Base-by-base conservation (phyloP, 2,329 filamentous ascomycete genomes). In the Trichoderma sp. region DNA sequence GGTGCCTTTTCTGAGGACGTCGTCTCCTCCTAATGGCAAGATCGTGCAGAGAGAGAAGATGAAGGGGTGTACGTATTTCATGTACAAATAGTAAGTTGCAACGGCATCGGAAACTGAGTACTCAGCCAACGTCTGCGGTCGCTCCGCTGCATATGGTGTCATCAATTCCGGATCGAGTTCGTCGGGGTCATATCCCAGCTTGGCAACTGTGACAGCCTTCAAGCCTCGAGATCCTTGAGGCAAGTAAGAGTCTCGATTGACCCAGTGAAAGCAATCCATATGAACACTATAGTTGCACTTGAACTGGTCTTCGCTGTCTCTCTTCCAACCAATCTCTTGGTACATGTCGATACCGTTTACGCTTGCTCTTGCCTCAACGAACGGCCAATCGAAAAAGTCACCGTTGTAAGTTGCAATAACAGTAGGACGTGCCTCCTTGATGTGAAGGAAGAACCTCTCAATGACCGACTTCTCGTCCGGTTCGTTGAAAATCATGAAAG, bases 371-470 rank as follows among this genome's bases (percentile, higher is more conserved):
- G 96, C 90, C 84, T 99, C 96, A 28, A 99, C 94, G 79, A 97
- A 99, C 0, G 96, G 95, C 96, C 96, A 99, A 91, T 99, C 96
- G 90, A 99, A 99, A 81, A 99, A 99, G 85, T 99, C 96, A 84
- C 96, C 96, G 93, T 99, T 99, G 87, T 99, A 99, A n/a, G 96
- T 99, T 43, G 97, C 95, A 80, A 99, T 99, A 71, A 99, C 95
- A 0, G 95, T 98, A 0, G 96, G 96, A 72, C 92, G 90, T 1
- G 94, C 94, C 80, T 97, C 94, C 78, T 99, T 98, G 81, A 99
- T 92, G 80, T 98, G 96, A 53, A 93, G 86, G 78, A 99, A 98
- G 83, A 99, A 99, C 17, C 96, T 88, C 79, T 98, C 95, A 26
- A 99, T 85, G 2, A 97, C 80, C 1, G 87, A 88, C 81, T 96